Base-by-base conservation (phyloP, 208 protist genomes). In the Leishmania major region DNA sequence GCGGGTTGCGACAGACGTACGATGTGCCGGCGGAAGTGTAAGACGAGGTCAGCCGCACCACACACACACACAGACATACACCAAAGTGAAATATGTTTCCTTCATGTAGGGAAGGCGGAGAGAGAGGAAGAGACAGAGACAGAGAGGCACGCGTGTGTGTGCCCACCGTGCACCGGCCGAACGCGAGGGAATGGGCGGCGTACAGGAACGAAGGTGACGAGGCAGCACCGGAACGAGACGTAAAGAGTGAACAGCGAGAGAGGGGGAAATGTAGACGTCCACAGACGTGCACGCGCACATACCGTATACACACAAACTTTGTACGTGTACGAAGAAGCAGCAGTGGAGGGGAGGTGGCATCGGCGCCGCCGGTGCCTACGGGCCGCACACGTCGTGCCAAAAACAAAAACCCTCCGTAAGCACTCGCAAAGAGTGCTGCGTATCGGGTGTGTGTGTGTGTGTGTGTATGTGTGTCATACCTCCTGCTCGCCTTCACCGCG, bases 221-320 rank as follows among this genome's bases (percentile, higher is more conserved):
- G 77, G 35, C 25, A 60, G 66, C 31, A 25, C 22, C 62, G 53
- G 17, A 80, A 53, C 80, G 28, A 47, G 47, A 43, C 19, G 28
- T 5, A 81, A 55, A 64, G 67, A 75, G 40, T 62, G 45, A 62
- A 67, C 70, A 78, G 53, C 31, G 28, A 77, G n/a, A 77, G 49
- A 59, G 43, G 60, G 43, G 77, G 72, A 5, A 25, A 72, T 19
- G 11, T 31, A 77, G 19, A 35, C 59, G 35, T 7, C n/a, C 66
- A 76, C 45, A 76, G 35, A 53, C 31, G 25, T 17, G 74, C 55
- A 77, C 47, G 22, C 19, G 55, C 49, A 76, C 78, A 76, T 28
- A 25, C 7, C 67, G 35, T 45, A 28, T 3, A 8, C n/a, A 15
- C 28, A 31, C 59, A 35, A 1, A 64, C 6, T 10, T 11, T 0